Percentiles rank a stretch among this genome's conserved stretches.
Evolutionary conservation across 257 asterid genomes (phyloP).

Genomic region (Plantago elongata): DNA sequence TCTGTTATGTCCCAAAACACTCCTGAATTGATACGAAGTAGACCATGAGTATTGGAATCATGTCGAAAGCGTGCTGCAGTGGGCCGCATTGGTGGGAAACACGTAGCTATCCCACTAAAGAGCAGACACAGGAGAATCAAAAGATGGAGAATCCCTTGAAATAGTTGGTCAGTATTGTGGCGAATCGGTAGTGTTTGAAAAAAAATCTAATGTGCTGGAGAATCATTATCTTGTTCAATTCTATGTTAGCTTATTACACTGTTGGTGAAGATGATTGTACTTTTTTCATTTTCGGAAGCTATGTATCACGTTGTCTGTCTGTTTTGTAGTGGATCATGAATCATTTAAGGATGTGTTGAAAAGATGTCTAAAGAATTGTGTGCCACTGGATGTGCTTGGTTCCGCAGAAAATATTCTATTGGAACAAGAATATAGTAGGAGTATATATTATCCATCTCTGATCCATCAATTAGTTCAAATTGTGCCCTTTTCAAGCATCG

Average conservation of each 20-base stretch:
- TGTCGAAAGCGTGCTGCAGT: neutral
- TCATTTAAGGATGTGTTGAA: slow-evolving; percentile 15
- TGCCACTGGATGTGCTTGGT: slow-evolving; percentile 21
- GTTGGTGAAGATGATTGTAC: too few relatives aligned
- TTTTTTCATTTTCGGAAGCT: too few relatives aligned
- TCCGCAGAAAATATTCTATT: slow-evolving; percentile 9
- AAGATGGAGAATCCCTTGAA: slow-evolving; percentile 6
- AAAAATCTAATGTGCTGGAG: slow-evolving; percentile 2
- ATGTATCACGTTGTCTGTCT: slow-evolving; percentile 13
- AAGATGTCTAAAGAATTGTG: slow-evolving; percentile 19
- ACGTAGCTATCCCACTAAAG: slow-evolving; percentile 28
- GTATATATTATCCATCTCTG: slow-evolving; percentile 3
- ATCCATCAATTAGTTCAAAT: slow-evolving; percentile 3
- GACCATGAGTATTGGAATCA: neutral
- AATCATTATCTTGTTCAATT: slow-evolving; percentile 9
- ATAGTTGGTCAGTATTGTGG: slow-evolving; percentile 19
- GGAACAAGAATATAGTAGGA: slow-evolving; percentile 5
- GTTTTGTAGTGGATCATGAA: slow-evolving; percentile 24
- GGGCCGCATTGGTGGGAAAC: slow-evolving; percentile 23
- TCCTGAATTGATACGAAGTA: too few relatives aligned
- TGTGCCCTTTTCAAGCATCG: neutral
- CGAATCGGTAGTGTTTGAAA: slow-evolving; percentile 26
- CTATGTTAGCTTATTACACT: neutral
- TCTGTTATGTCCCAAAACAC: too few relatives aligned
- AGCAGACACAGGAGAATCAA: slow-evolving; percentile 22